Percentiles rank a stretch among this genome's conserved stretches.
phyloP scores from a whole-genome alignment of 805 yeast genomes.

The Saccharomycopsis schoenii region DNA sequence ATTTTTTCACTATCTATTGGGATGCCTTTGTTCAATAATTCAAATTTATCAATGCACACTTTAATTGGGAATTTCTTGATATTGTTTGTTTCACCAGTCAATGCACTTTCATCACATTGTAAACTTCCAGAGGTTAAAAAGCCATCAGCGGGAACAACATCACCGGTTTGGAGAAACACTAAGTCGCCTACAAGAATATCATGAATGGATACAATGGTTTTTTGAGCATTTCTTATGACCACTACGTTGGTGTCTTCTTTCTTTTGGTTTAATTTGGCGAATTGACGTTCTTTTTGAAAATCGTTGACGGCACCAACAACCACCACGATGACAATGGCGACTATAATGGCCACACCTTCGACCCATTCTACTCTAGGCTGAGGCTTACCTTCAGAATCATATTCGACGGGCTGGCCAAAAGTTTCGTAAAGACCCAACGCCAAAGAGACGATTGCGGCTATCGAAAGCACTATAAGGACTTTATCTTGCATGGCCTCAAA shows the following conservation, averaged over 20 bases:
- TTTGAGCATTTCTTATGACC: constrained; percentile 61
- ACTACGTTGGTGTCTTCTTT: constrained; percentile 79
- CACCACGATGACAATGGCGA: constrained; percentile 85
- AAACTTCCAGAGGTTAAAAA: constrained; percentile 63
- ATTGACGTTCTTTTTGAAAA: constrained; percentile 92
- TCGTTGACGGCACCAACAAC: constrained; percentile 93
- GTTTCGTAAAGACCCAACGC: constrained; percentile 89
- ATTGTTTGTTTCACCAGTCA: constrained; percentile 91
- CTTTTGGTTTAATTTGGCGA: constrained; percentile 76
- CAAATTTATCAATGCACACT: constrained; percentile 4
- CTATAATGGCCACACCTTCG: constrained; percentile 95
- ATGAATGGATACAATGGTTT: constrained; percentile 56
- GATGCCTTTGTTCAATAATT: background rate
- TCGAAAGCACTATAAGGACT: constrained; percentile 69
- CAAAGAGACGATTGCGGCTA: constrained; percentile 83
- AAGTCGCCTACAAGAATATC: constrained; percentile 84
- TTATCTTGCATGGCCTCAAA: constrained; percentile 85
- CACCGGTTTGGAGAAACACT: constrained; percentile 81
- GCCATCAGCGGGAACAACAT: constrained; percentile 84
- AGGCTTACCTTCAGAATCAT: constrained; percentile 67
- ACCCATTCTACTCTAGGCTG: constrained; percentile 93
- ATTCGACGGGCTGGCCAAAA: constrained; percentile 70
- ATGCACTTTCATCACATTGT: constrained; percentile 84
- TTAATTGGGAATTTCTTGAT: constrained; percentile 57
- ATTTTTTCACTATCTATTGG: constrained; percentile 21